Evolutionary conservation across 2,329 filamentous ascomycete genomes (phyloP).

Genomic region (Chaetothyriales sp.): DNA sequence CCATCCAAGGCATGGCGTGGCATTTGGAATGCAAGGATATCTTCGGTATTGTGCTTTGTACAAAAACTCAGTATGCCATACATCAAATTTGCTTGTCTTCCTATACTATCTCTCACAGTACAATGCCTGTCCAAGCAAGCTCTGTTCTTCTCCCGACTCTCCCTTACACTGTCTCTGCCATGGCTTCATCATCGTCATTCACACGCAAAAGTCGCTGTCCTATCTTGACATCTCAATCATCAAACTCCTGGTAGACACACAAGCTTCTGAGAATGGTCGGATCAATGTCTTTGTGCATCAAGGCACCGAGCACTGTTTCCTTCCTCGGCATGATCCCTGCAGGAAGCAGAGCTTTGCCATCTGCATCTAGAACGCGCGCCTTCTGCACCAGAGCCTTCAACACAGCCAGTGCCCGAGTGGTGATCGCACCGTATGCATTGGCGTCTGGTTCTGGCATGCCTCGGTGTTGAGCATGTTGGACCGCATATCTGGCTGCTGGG

Average conservation of each 20-base stretch:
- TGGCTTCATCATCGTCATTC: background rate
- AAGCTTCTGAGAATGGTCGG: conserved; percentile 51
- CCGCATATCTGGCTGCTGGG: conserved; percentile 25
- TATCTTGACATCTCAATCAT: conserved; percentile 19
- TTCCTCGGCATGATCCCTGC: conserved; percentile 49
- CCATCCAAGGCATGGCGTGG: background rate
- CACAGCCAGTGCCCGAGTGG: conserved; percentile 51
- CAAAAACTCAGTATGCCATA: background rate
- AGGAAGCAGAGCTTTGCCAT: conserved; percentile 38
- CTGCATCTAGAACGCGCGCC: conserved; percentile 39
- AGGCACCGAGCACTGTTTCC: conserved; percentile 50
- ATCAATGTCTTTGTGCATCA: conserved; percentile 52
- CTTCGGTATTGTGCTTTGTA: background rate
- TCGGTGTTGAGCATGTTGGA: conserved; percentile 23
- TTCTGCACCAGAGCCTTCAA: conserved; percentile 57
- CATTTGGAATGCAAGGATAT: background rate
- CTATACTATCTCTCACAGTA: background rate
- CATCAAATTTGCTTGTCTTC: background rate
- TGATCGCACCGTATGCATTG: conserved; percentile 38
- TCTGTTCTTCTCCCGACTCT: background rate
- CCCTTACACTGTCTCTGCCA: background rate
- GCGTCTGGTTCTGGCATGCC: conserved; percentile 27
- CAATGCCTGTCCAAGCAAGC: background rate
- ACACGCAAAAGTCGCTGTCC: background rate
- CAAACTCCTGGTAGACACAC: conserved; percentile 46